Base-by-base conservation (phyloP, 345 rosid species). In the Pugionium cornutum region DNA sequence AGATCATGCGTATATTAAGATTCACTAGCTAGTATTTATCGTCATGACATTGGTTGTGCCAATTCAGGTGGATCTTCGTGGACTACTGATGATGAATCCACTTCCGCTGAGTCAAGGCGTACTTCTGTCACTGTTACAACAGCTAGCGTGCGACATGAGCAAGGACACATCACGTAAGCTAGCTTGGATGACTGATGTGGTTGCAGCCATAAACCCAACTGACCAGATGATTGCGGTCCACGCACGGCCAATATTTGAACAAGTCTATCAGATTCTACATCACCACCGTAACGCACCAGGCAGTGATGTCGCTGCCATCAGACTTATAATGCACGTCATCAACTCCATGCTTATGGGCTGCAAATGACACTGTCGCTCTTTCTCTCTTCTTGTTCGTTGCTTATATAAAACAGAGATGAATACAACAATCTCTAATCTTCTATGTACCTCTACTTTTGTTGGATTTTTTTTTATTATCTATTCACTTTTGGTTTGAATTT, bases 91-190 rank as follows among this genome's bases (percentile, higher is more conserved):
- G 1, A 70, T 76, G 73, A 68, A 58, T 41, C 95, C 96, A 5
- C 76, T 78, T 25, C 96, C 95, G 0, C 65, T 94, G 68, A 88
- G 92, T 84, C 99, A 86, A 80, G 90, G 99, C 35, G 95, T 90
- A 9, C 75, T 94, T 4, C 86, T 90, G 7, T 81, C 92, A 5
- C 86, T 94, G 25, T 79, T 94, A 60, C 99, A 90, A 75, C 99
- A 90, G 54, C 72, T 92, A 70, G 83, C 95, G 6, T 86, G 84
- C 7, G 97, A 90, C 74, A 62, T 92, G 18, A 76, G 63, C 78
- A 88, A 80, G 9, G 95, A 92, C 56, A 77, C 79, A 1, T 35
- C 86, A 11, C 76, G 66, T 48, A 92, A 90, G 78, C 80, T 88
- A 1, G 54, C 74, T 11, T 92, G 98, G 97, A 83, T 88, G 91